Base-by-base conservation (phyloP, 257 asterid species). In the Cordia subcordata region DNA sequence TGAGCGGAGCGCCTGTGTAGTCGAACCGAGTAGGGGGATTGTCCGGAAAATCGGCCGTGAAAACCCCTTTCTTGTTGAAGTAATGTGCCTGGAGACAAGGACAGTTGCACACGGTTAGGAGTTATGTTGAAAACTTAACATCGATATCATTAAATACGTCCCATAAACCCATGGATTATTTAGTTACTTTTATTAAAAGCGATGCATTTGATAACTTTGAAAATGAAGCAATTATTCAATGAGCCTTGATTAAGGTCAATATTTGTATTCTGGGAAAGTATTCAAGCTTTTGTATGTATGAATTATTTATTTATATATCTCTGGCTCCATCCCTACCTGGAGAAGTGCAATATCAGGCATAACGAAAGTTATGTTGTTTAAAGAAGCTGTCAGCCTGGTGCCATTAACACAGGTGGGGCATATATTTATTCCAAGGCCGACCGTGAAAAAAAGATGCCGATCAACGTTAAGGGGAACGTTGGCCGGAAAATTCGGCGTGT, bases 1-100 rank as follows among this genome's bases (percentile, higher is more conserved):
- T 82, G 9, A 86, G 80, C 0, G 97, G 95, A 17, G 94, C 96
- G 3, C 81, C 80, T 0, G 92, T 84, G 82, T 78, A 84, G 75
- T 84, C 76, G 60, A 84, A 81, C 0, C 80, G 58, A 15, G 16
- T 67, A 0, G 83, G 79, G 19, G 91, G 91, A 0, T 63, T 68
- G 47, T 81, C 92, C 0, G 92, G 88, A 60, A 81, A 84, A 60
- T 81, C 91, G 0, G 83, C 63, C 0, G 77, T 74, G 42, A 66
- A 84, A 8, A 81, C 82, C 0, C 68, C 66, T 5, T 63, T 71
- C 0, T 64, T 60, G 61, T 72, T 65, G 50, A 33, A 53, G 18
- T 73, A 81, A 37, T 78, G 87, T 13, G 92, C 83, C 22, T 84
- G 84, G n/a, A n/a, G n/a, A n/a, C n/a, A n/a, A n/a, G n/a, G n/a